phyloP scores from a whole-genome alignment of 2,329 filamentous ascomycete species.

The Tolypocladium sp. region DNA sequence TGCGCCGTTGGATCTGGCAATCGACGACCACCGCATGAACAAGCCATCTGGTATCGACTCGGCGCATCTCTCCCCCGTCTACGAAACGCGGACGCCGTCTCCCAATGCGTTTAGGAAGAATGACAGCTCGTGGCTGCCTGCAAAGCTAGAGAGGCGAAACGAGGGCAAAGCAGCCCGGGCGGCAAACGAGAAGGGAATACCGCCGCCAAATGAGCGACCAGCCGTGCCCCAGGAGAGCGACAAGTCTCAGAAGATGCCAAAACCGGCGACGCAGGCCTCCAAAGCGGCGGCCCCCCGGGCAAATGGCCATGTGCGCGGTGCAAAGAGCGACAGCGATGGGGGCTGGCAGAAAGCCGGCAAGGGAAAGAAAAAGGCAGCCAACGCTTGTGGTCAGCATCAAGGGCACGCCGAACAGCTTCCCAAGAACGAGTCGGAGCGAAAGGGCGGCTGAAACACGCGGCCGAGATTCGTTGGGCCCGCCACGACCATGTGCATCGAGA shows the following conservation, averaged over 20 bases:
- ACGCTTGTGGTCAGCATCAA: constrained; percentile 22
- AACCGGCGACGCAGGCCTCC: constrained; percentile 12
- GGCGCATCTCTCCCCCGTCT: constrained; percentile 61
- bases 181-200: background rate
- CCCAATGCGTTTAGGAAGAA: constrained; percentile 50
- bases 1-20: constrained; percentile 47
- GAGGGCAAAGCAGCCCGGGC: background rate
- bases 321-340: constrained; percentile 44
- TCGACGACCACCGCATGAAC: constrained; percentile 31
- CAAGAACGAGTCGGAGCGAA: constrained; percentile 51
- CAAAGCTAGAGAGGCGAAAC: constrained; percentile 9
- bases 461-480: background rate
- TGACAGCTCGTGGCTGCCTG: constrained; percentile 26
- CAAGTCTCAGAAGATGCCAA: constrained; percentile 14
- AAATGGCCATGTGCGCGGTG: constrained; percentile 43
- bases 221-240: constrained; percentile 9
- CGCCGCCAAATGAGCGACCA: background rate
- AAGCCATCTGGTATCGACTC: constrained; percentile 27
- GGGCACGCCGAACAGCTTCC: constrained; percentile 43
- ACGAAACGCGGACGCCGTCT: constrained; percentile 63
- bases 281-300: constrained; percentile 33
- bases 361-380: constrained; percentile 33
- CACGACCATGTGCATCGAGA: background rate
- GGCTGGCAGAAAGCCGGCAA: constrained; percentile 54
- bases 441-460: constrained; percentile 42